Base-by-base conservation (phyloP, 768 basidiomycete genomes). In the Imleria badia region DNA sequence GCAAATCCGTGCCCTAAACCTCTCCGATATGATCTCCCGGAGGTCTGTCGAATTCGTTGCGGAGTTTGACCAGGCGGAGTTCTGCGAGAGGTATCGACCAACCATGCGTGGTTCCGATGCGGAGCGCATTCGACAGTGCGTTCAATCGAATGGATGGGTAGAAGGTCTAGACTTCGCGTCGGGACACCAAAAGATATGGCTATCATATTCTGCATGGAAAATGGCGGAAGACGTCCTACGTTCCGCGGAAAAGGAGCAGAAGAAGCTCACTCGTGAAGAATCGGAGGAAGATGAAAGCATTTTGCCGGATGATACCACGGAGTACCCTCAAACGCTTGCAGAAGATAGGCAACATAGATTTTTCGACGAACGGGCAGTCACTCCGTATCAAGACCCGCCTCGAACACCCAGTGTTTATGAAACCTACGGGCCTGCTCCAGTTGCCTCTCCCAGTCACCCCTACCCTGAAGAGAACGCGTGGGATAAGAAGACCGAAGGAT, bases 181-280 rank as follows among this genome's bases (percentile, higher is more conserved):
- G 23, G 85, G 85, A 1, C 76, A 73, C 52, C 70, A 74, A 54
- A 77, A 70, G 69, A 77, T 86, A 57, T 86, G 81, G 80, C 62
- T 86, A 42, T 70, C 74, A 20, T 84, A 81, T 68, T 59, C 63
- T 40, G 77, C 81, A 22, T 85, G 85, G 85, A 82, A 82, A 70
- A 75, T 75, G 60, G 74, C 81, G n/a, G 84, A 84, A 64, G 81
- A 85, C 48, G 76, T 75, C 38, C 53, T 84, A 14, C 75, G 82
- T 50, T 74, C 76, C 35, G 66, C 67, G 45, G 82, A 84, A 69
- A 81, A 75, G 67, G 81, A 81, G 52, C 67, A 68, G 50, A 74
- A 73, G 69, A 76, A 76, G 62, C 65, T 69, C 13, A 66, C 62
- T 31, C 67, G 70, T 26, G 79, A 73, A 44, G 74, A 62, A 6